phyloP scores from a whole-genome alignment of 805 yeast species.

The Zygotorulaspora chibaensis region DNA sequence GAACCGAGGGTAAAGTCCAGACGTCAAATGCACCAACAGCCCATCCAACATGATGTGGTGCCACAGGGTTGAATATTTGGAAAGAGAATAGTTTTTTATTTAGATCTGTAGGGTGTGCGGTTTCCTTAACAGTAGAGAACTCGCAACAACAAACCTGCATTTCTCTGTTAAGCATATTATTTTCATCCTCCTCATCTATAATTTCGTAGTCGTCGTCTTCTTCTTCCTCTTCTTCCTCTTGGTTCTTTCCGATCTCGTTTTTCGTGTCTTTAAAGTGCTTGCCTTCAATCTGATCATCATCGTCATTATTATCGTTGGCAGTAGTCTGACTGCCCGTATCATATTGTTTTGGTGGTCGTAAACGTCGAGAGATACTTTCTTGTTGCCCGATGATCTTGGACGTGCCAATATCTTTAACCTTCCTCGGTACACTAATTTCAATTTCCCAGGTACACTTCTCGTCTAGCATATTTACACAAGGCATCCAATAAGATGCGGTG shows the following conservation, averaged over 20 bases:
- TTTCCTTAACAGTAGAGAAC: conserved; percentile 57
- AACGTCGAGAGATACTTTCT: not conserved
- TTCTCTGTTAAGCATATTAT: conserved; percentile 39
- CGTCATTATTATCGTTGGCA: not conserved
- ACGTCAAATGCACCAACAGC: conserved; percentile 84
- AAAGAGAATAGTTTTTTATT: conserved; percentile 71
- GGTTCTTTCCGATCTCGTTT: conserved; percentile 30
- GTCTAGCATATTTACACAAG: conserved; percentile 85
- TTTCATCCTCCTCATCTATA: conserved; percentile 31
- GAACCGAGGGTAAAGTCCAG: conserved; percentile 31
- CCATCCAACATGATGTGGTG: conserved; percentile 94
- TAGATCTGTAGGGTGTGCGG: conserved; percentile 70
- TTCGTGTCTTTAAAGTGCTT: conserved; percentile 13
- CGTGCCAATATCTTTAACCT: conserved; percentile 62
- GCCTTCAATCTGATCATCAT: not conserved
- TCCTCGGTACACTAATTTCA: conserved; percentile 78
- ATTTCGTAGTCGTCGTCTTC: conserved; percentile 38
- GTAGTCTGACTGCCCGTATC: not conserved
- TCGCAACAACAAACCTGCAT: conserved; percentile 69
- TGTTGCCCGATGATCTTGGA: conserved; percentile 36
- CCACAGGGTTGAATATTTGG: conserved; percentile 74
- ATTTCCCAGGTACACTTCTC: conserved; percentile 91
- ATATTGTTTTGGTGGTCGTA: conserved; percentile 1
- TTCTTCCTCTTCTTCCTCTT: conserved; percentile 29
- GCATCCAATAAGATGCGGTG: conserved; percentile 95